phyloP scores from a whole-genome alignment of 306 rosid genomes.

The Rubus idaeus region DNA sequence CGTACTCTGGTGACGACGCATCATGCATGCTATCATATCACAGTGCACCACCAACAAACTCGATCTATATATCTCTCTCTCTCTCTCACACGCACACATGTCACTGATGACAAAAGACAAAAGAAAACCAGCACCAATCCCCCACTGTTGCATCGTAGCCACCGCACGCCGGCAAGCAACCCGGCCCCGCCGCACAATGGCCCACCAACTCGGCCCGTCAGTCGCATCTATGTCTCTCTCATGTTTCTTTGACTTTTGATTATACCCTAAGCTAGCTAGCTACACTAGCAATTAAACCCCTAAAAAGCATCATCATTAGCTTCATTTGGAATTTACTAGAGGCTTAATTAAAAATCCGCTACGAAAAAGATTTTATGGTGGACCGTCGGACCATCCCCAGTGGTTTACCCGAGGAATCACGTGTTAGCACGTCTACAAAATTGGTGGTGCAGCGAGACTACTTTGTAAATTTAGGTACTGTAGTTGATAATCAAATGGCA shows the following conservation, averaged over 20 bases:
- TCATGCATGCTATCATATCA: neutral
- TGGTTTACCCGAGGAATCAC: too few relatives aligned
- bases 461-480: neutral
- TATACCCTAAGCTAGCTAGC: neutral
- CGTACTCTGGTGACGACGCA: neutral
- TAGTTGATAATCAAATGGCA: too few relatives aligned
- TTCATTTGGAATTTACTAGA: too few relatives aligned
- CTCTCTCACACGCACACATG: neutral
- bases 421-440: neutral
- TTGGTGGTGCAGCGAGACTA: neutral
- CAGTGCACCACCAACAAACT: neutral
- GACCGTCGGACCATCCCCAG: too few relatives aligned
- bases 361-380: too few relatives aligned
- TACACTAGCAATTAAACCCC: neutral
- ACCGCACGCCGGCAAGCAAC: constrained; percentile 17
- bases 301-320: neutral
- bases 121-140: neutral
- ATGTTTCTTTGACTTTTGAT: neutral
- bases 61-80: neutral
- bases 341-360: too few relatives aligned
- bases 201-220: neutral
- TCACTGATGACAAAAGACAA: constrained; percentile 16
- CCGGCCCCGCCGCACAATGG: constrained; percentile 19
- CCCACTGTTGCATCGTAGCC: neutral
- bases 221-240: neutral